Evolutionary conservation across 1,139 yeast species (phyloP), one percentile per base, ranked within the genome.

Genomic region (Pichia sp.): DNA sequence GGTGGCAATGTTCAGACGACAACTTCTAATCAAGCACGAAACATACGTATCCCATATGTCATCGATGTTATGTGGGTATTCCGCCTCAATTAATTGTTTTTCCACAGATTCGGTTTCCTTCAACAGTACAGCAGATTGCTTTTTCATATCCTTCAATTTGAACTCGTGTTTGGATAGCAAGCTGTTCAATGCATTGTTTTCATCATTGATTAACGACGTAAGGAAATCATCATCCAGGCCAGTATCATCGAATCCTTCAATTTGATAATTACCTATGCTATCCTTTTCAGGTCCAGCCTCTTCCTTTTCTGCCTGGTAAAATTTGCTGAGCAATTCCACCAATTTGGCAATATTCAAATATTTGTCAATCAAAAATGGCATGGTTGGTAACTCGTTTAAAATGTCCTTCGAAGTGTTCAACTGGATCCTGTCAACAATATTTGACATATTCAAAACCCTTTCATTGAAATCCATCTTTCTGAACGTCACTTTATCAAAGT

Each of bases 401-500:
- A 77, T 68, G 43, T 76, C 80, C 11, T 75, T 54, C 4, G 70
- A 63, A 10, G 67, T 66, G 36, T 65, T 63, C 47, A 72, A 61
- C 19, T 70, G 68, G 1, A 73, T 68, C 51, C 86, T 68, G 58
- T 79, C 80, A 38, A 81, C 77, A 43, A 77, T 79, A 59, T 81
- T 81, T 60, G 85, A 79, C 62, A 84, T 71, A 54, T 81, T 84
- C 59, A 85, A 70, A 6, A 74, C 70, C 64, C 80, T 84, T 54
- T 81, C 82, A 53, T 79, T 78, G 66, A 84, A 85, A 65, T 87
- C 92, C 61, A 84, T 73, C 61, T 82, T 84, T 55, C 87, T 75
- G 5, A 83, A 85, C 0, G 96, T 87, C 42, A 90, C 79, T 59
- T 80, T 81, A 63, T 85, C 90, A 63, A 86, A 81, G 69, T 88